A percentile compares a stretch with the other conserved stretches of the same genome.
These are phyloP conservation scores for Leptographium radiaticola DNA, from an alignment of 2,329 filamentous ascomycete genomes.

Conservation along the genomic window DNA sequence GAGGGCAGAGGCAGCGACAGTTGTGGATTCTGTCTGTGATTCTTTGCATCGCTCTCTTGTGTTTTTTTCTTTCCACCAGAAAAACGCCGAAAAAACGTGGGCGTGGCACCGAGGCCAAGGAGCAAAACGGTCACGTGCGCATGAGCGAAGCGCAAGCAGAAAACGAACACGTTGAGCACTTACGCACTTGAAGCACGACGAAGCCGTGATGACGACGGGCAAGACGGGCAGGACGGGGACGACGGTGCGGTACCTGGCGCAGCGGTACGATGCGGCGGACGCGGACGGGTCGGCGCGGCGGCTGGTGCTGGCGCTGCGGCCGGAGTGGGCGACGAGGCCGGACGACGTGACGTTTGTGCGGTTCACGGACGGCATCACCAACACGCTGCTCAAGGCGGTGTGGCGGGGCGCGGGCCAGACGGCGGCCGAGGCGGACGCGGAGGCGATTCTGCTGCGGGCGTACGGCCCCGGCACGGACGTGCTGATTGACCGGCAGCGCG, in stretches of 20 bases:
- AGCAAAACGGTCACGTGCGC: too few species aligned
- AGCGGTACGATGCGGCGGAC: conserved; percentile 66
- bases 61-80: too few species aligned
- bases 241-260: conserved; percentile 50
- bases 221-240: neutral
- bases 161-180: too few species aligned
- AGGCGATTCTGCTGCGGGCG: conserved; percentile 79
- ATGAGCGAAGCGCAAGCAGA: too few species aligned
- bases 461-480: conserved; percentile 92
- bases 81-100: too few species aligned
- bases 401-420: conserved; percentile 55
- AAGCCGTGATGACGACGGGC: too few species aligned
- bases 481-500: conserved; percentile 88
- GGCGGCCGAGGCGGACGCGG: conserved; percentile 64
- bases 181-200: too few species aligned
- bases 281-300: conserved; percentile 66
- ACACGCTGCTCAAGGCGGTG: conserved; percentile 73
- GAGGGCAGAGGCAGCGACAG: too few species aligned
- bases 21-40: too few species aligned
- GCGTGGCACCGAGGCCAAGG: too few species aligned
- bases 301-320: conserved; percentile 66
- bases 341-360: conserved; percentile 58
- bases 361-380: conserved; percentile 97
- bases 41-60: too few species aligned
- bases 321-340: conserved; percentile 54